These are phyloP conservation scores for Teratosphaeria epicoccoides DNA, from an alignment of 2,329 filamentous ascomycete genomes.

Conservation along the genomic window DNA sequence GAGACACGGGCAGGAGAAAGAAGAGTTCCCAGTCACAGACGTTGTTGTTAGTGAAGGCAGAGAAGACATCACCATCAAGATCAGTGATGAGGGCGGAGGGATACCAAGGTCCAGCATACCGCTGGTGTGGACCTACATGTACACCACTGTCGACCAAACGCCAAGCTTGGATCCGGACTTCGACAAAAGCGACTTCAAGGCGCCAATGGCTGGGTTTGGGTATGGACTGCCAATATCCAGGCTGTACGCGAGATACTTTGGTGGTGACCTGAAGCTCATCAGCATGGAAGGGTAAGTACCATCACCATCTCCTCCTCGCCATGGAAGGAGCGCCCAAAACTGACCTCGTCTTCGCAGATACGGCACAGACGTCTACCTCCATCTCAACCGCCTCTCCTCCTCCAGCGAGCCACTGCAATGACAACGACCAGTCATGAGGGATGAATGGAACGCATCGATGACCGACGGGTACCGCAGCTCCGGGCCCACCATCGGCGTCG, in stretches of 20 bases:
- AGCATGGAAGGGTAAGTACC: slow-evolving; percentile 90
- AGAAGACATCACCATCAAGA: slow-evolving; percentile 98
- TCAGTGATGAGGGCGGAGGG: slow-evolving; percentile 91
- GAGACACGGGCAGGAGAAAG: slow-evolving; percentile 85
- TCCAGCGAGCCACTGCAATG: slow-evolving; percentile 96
- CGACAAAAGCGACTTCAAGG: slow-evolving; percentile 98
- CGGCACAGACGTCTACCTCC: slow-evolving; percentile 95
- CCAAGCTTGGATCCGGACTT: slow-evolving; percentile 94
- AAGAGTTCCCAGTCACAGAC: slow-evolving; percentile 92
- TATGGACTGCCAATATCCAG: slow-evolving; percentile 91
- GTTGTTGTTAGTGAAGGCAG: slow-evolving; percentile 96
- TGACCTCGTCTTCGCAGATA: slow-evolving; percentile 52
- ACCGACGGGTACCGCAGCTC: slow-evolving; percentile 16
- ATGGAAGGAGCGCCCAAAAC: slow-evolving; percentile 28
- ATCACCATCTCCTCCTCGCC: slow-evolving; percentile 83
- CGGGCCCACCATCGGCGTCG: slow-evolving; percentile 2
- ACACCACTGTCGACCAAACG: slow-evolving; percentile 94
- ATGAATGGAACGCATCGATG: slow-evolving; percentile 40
- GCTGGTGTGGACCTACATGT: slow-evolving; percentile 99
- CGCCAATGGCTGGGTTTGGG: slow-evolving; percentile 98
- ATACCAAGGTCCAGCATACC: slow-evolving; percentile 89
- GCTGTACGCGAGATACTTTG: slow-evolving; percentile 93
- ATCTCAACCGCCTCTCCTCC: slow-evolving; percentile 88
- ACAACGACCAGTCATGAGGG: slow-evolving; percentile 78
- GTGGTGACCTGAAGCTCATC: slow-evolving; percentile 91